A percentile compares a stretch with the other conserved stretches of the same genome.
Conservation (phyloP, 371 early-diverging fungal species). For the Mucor saturninus region DNA sequence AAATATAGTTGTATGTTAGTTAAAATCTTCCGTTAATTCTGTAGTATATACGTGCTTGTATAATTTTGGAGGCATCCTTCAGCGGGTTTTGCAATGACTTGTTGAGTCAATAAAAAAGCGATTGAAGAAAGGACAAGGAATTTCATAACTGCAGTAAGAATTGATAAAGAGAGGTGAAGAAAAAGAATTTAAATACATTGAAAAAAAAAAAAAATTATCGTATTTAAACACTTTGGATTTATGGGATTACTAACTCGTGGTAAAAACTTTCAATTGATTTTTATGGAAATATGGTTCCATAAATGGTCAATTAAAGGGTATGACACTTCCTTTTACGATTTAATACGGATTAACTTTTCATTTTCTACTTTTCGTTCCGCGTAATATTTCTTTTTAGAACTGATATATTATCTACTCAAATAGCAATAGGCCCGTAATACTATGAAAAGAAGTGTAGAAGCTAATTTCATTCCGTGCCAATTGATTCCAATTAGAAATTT, state of each 20-base stretch:
- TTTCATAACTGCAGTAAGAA: slow-evolving; percentile 21
- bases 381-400: too few relatives aligned
- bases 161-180: not conserved
- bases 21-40: not conserved
- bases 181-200: too few relatives aligned
- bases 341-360: not conserved
- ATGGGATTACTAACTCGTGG: not conserved
- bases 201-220: too few relatives aligned
- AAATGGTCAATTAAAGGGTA: not conserved
- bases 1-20: not conserved
- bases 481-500: too few relatives aligned
- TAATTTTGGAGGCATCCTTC: slow-evolving; percentile 34
- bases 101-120: slow-evolving; percentile 12
- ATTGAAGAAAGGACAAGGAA: slow-evolving; percentile 16
- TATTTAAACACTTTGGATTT: not conserved
- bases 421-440: too few relatives aligned
- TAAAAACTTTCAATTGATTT: not conserved
- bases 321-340: not conserved
- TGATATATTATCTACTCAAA: too few relatives aligned
- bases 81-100: slow-evolving; percentile 27
- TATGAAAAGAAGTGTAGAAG: too few relatives aligned
- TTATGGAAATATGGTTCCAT: not conserved
- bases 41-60: slow-evolving; percentile 17
- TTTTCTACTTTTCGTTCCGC: too few relatives aligned
- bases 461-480: too few relatives aligned